Base-by-base conservation (phyloP, 1,139 yeast species). In the Geotrichum carabidarum region DNA sequence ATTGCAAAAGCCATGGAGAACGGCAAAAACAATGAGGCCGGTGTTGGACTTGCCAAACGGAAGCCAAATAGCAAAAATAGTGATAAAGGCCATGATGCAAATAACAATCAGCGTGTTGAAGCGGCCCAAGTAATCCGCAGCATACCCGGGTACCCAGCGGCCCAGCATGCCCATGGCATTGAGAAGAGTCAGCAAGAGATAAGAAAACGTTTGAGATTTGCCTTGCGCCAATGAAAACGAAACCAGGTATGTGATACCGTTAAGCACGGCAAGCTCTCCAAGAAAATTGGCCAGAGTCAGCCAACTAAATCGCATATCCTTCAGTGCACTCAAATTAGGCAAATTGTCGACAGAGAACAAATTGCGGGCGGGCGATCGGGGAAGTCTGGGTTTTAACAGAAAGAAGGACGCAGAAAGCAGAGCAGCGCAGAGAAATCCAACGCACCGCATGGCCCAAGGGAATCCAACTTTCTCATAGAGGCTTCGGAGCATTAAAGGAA, bases 151-250 rank as follows among this genome's bases (percentile, higher is more conserved):
- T 6, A 81, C 62, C 55, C 76, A 76, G 57, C 89, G 70, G 1
- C 88, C 89, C 4, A 77, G 60, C 22, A 82, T 74, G 5, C 89
- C 87, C 2, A 78, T 71, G 1, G 82, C 82, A 67, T 83, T 84
- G 61, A 77, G 73, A 8, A 80, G 72, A 0, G 87, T 58, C 15
- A 63, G 57, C 36, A 83, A 67, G 12, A 79, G 62, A 61, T 79
- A 78, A 0, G 86, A 73, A 2, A 74, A 67, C 8, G 81, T 73
- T 59, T 78, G 78, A 6, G 79, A 68, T 63, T 76, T 74, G 0
- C 87, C 87, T 55, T 74, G 75, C n/a, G 77, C 74, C 17, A 79
- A 67, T 0, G 83, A 81, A 64, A 79, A 82, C 1, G 84, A 78
- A 0, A 84, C 77, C 55, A 79, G 73, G 62, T 80, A 82, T 0